These are phyloP conservation scores for Anisodus tanguticus DNA, from an alignment of 257 asterid species.

Conservation along the genomic window DNA sequence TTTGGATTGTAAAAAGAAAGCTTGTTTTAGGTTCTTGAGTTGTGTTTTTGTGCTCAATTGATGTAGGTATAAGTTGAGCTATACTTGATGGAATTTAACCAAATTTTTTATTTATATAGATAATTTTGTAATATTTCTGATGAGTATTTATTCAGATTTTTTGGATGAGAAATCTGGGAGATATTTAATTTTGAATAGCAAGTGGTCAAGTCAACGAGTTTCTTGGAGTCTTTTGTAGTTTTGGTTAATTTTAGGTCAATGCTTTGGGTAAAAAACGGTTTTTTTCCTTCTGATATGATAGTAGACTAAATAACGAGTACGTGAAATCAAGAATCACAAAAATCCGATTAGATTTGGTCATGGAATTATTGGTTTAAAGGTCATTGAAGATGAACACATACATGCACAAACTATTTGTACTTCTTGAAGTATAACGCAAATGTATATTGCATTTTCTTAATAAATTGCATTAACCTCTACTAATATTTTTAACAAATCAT, in stretches of 20 bases:
- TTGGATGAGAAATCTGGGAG: conserved; percentile 30
- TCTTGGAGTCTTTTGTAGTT: conserved; percentile 39
- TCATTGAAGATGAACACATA: conserved; percentile 61
- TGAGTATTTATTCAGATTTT: conserved; percentile 9
- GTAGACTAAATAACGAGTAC: conserved; percentile 35
- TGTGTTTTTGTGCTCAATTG: conserved; percentile 74
- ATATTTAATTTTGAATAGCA: conserved; percentile 34
- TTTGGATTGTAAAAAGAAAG: conserved; percentile 37
- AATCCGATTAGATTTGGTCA: conserved; percentile 37
- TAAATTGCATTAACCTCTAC: not conserved
- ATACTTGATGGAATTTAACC: conserved; percentile 35
- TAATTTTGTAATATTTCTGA: conserved; percentile 60
- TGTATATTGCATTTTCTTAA: not conserved
- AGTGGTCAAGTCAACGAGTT: conserved; percentile 53
- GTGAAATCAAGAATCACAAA: conserved; percentile 35
- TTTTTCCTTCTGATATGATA: conserved; percentile 27
- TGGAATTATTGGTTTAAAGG: conserved; percentile 36
- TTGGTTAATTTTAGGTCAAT: conserved; percentile 41
- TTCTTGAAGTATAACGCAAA: conserved; percentile 22
- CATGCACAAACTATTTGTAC: conserved; percentile 24
- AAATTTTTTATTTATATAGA: conserved; percentile 37
- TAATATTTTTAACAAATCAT: not conserved
- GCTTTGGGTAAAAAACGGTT: conserved; percentile 24
- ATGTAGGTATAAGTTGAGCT: conserved; percentile 43
- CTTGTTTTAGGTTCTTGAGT: conserved; percentile 39